A percentile compares a stretch with the other conserved stretches of the same genome.
These are phyloP conservation scores for Backusella australiensis DNA, from an alignment of 192 early-diverging fungal genomes.

Conservation along the genomic window DNA sequence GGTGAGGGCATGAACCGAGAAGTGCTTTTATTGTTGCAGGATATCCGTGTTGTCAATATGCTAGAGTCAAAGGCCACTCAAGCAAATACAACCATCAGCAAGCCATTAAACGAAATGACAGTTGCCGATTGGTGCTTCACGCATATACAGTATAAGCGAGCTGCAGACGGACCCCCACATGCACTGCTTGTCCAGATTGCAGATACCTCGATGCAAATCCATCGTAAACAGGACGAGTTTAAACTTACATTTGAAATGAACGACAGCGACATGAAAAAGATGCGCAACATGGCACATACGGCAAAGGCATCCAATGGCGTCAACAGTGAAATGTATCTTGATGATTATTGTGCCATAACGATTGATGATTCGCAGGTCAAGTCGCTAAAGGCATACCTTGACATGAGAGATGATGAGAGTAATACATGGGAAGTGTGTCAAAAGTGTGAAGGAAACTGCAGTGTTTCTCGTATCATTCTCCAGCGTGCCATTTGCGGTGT, in stretches of 20 bases:
- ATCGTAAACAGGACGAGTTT: not conserved
- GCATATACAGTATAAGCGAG: constrained; percentile 34
- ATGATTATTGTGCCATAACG: constrained; percentile 27
- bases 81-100: not conserved
- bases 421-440: not conserved
- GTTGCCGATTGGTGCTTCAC: not conserved
- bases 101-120: not conserved
- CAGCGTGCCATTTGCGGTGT: constrained; percentile 20
- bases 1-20: constrained; percentile 27
- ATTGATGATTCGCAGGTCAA: constrained; percentile 26
- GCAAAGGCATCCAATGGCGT: constrained; percentile 17
- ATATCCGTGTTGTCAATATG: constrained; percentile 32
- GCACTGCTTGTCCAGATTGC: constrained; percentile 32
- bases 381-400: not conserved
- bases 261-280: constrained; percentile 17
- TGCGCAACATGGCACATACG: constrained; percentile 22
- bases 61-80: not conserved
- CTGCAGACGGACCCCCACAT: constrained; percentile 2
- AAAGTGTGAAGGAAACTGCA: constrained; percentile 15
- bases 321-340: constrained; percentile 7
- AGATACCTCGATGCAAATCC: constrained; percentile 19
- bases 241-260: constrained; percentile 11
- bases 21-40: constrained; percentile 38
- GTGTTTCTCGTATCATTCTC: not conserved
- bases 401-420: not conserved